These are phyloP conservation scores for Ligustrum vulgare DNA, from an alignment of 257 asterid genomes.

Conservation along the genomic window DNA sequence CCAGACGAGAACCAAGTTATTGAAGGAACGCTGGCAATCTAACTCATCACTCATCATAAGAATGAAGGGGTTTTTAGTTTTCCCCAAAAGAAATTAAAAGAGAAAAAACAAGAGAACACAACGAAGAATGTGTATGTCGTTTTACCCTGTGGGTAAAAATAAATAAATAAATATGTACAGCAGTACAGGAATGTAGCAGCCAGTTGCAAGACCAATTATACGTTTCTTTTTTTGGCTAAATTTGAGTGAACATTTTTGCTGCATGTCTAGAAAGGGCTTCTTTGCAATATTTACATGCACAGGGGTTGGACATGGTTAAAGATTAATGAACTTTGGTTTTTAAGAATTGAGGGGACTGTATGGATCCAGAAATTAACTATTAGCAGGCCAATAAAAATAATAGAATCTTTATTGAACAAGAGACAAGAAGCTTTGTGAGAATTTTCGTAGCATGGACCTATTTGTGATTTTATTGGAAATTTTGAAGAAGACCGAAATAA, in stretches of 20 bases:
- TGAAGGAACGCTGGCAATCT: conserved; percentile 75
- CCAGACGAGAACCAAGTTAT: conserved; percentile 63
- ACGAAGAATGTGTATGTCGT: not conserved
- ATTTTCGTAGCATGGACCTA: not conserved
- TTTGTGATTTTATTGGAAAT: too few relatives aligned
- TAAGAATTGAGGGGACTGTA: not conserved
- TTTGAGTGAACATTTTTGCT: not conserved
- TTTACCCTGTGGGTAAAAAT: not conserved
- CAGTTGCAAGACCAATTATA: not conserved
- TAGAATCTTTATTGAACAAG: too few relatives aligned
- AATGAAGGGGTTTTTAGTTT: conserved; percentile 10
- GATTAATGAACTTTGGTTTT: not conserved
- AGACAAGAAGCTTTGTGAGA: not conserved
- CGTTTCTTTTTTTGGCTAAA: not conserved
- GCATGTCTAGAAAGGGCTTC: not conserved
- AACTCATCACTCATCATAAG: conserved; percentile 11
- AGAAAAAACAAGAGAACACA: not conserved
- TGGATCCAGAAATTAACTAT: not conserved
- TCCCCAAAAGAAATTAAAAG: not conserved
- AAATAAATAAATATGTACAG: too few relatives aligned
- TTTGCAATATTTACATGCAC: not conserved
- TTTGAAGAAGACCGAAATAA: not conserved
- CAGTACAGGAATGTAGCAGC: conserved; percentile 28
- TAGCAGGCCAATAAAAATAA: not conserved
- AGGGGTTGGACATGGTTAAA: not conserved